These are phyloP conservation scores for Saccharomycopsis synnaedendra DNA, from an alignment of 805 yeast species.

Conservation along the genomic window DNA sequence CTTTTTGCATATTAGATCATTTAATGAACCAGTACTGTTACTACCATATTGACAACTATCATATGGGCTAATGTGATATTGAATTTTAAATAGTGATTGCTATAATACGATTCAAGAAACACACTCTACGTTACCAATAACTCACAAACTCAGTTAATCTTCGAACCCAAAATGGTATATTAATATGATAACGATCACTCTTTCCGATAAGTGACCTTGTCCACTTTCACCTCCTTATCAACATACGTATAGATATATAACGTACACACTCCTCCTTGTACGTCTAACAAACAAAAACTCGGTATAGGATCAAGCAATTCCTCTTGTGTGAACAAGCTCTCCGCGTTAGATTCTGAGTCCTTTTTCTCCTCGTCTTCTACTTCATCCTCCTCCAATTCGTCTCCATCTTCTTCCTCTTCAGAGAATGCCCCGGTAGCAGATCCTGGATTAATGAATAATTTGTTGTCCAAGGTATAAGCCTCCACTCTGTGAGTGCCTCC, in stretches of 20 bases:
- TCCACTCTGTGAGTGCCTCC: slow-evolving; percentile 92
- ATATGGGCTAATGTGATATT: too few species aligned
- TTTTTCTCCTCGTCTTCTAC: background rate
- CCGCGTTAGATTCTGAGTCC: slow-evolving; percentile 3
- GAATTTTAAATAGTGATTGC: too few species aligned
- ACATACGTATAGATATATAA: slow-evolving; percentile 75
- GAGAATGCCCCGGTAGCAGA: slow-evolving; percentile 88
- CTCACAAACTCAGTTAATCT: background rate
- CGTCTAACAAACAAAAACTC: slow-evolving; percentile 79
- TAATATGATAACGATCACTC: slow-evolving; percentile 19
- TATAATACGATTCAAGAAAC: too few species aligned
- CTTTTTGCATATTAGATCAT: too few species aligned
- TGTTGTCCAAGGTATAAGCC: slow-evolving; percentile 86
- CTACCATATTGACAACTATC: too few species aligned
- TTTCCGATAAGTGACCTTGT: slow-evolving; percentile 64
- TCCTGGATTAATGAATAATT: slow-evolving; percentile 93
- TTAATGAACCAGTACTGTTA: too few species aligned
- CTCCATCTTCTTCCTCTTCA: slow-evolving; percentile 49
- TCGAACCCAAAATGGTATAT: too few species aligned
- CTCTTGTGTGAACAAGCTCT: background rate
- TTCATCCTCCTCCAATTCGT: slow-evolving; percentile 32
- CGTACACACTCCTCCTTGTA: slow-evolving; percentile 69
- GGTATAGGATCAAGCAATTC: slow-evolving; percentile 37
- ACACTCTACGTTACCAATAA: background rate
- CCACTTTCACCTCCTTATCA: slow-evolving; percentile 81